Percentiles rank a stretch among this genome's conserved stretches.
These are phyloP conservation scores for Musa schizocarpa DNA, from an alignment of 176 grass and related monocot genomes.

Conservation along the genomic window DNA sequence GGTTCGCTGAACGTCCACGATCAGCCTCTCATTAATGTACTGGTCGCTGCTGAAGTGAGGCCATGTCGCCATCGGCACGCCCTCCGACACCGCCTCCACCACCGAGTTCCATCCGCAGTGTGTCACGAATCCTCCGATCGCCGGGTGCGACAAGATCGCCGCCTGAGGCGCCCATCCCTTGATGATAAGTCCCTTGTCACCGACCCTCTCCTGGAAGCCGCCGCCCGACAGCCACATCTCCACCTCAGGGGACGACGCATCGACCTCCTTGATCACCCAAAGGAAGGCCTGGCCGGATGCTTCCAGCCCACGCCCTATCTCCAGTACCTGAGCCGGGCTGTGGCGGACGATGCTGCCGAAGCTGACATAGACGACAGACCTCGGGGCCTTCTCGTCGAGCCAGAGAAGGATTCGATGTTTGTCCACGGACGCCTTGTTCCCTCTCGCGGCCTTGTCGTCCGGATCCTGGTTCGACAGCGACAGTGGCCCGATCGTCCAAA, in stretches of 20 bases:
- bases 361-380: neutral
- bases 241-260: neutral
- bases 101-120: slow-evolving; percentile 17
- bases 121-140: neutral
- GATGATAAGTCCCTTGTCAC: neutral
- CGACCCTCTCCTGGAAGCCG: neutral
- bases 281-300: neutral
- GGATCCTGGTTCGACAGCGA: neutral
- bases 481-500: slow-evolving; percentile 29
- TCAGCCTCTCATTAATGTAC: neutral
- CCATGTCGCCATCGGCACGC: slow-evolving; percentile 6
- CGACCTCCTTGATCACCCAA: slow-evolving; percentile 4
- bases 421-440: neutral
- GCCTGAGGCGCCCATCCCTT: slow-evolving; percentile 12
- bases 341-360: neutral
- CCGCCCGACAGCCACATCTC: neutral
- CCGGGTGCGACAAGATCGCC: neutral
- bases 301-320: neutral
- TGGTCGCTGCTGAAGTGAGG: neutral
- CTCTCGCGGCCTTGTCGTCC: neutral
- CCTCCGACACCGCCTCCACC: neutral
- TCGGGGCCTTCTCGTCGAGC: neutral
- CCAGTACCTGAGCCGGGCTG: neutral
- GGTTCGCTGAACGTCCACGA: neutral
- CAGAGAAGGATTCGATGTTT: neutral